Base-by-base conservation (phyloP, 805 yeast genomes). In the Soucietia sequanensis region DNA sequence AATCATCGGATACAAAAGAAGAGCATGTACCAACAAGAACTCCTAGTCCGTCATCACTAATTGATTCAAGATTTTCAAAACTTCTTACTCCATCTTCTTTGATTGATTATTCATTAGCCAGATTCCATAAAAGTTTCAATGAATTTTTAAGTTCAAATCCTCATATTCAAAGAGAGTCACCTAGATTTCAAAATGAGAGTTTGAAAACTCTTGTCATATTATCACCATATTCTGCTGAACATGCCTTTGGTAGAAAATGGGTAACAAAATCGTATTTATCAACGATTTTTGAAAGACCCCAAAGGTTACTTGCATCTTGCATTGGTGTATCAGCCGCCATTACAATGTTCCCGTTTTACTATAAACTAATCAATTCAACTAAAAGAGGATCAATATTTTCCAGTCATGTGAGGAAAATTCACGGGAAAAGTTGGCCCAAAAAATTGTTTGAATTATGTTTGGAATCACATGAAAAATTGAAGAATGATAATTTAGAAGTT, bases 271-370 rank as follows among this genome's bases (percentile, higher is more conserved):
- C 78, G 1, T 81, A 82, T 47, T 56, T 74, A 27, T 64, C 81
- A 12, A 76, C 89, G 0, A 81, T 86, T 23, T 91, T 86, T 17
- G 95, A 86, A 58, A 63, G 91, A 29, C 95, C 95, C 1, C 90
- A 86, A 56, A 65, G 95, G 20, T 60, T 86, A 30, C 66, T 81
- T 35, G 93, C 95, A 0, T 68, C 81, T 6, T 78, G 87, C n/a
- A 63, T 86, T 39, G 95, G 95, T 1, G 73, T 86, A 16, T 75
- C 88, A 0, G 81, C 89, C 2, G 91, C 95, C 0, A 52, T 81
- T 15, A 71, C 89, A 2, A 72, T 78, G 76, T 75, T 68, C 41
- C 89, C 90, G 0, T 76, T 76, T 27, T 65, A 72, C 31, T 82
- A 74, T 46, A 67, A 70, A 10, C 48, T 82, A 10, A 55, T 62